Base-by-base conservation (phyloP, 495 filamentous ascomycete genomes). In the Lophiostoma macrostomum region DNA sequence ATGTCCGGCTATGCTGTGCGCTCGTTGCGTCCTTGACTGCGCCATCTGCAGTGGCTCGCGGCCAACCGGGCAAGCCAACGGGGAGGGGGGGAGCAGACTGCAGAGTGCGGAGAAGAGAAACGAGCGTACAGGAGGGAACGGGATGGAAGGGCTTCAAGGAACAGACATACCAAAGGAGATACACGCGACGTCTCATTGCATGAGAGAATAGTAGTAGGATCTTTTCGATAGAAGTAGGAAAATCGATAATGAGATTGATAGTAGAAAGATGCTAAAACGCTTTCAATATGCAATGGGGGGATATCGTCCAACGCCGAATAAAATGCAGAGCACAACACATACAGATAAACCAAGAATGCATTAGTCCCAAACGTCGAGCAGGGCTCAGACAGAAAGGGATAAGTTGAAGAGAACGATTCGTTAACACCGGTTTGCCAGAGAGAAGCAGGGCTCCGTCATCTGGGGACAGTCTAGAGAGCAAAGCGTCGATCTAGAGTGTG, bases 1-100 rank as follows among this genome's bases (percentile, higher is more conserved):
- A 62, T 69, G 66, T 67, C 67, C 69, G 69, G 69, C 52, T 61
- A 58, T 34, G 51, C 20, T 30, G n/a, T n/a, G n/a, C n/a, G n/a
- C n/a, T n/a, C 50, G 36, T 56, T 57, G 60, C 60, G 30, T 58
- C 56, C 55, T 59, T 56, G 51, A 55, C 44, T 60, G 29, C 49
- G 35, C 42, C 11, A 40, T 6, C 23, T 10, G 29, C 24, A n/a
- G 27, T 7, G 20, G 14, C 36, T 63, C 53, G 55, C 59, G 56
- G 50, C 56, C 57, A 50, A 63, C 50, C 63, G 62, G 67, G 65
- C 63, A 67, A 69, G 66, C 65, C 64, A n/a, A 51, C 50, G 42
- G 55, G 52, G 32, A 44, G 60, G 43, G 29, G 30, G 54, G 56
- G 53, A 52, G 34, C 36, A 56, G 42, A 12, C 23, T 5, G 29